Conservation (phyloP, 208 protist species). For the Acanthamoeba lenticulata region DNA sequence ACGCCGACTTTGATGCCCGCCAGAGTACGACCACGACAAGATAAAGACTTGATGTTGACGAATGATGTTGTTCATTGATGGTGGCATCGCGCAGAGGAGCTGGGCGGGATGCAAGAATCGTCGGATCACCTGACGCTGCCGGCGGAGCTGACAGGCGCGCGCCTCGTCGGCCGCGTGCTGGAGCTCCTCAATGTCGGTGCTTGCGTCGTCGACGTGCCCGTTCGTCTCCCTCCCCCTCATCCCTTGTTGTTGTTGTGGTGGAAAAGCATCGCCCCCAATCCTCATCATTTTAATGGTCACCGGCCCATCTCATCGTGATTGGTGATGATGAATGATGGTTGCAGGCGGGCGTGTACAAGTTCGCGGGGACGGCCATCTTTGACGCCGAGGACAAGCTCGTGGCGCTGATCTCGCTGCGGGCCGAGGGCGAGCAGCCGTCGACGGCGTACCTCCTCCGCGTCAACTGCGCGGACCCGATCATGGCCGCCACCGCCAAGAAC, state of each 20-base stretch:
- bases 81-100: neutral
- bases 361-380: neutral
- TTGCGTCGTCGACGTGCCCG: neutral
- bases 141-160: neutral
- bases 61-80: neutral
- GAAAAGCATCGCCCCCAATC: neutral
- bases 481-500: neutral
- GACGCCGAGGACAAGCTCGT: neutral
- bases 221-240: neutral
- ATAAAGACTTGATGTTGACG: neutral
- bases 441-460: neutral
- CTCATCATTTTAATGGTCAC: neutral
- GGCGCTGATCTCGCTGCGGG: neutral
- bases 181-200: neutral
- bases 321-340: neutral
- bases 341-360: conserved; percentile 12
- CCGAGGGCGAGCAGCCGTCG: neutral
- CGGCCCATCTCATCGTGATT: neutral
- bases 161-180: neutral
- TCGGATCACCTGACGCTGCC: conserved; percentile 2
- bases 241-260: neutral
- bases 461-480: conserved; percentile 25
- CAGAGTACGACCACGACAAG: neutral
- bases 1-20: conserved; percentile 48
- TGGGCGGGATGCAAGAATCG: conserved; percentile 17